These are phyloP conservation scores for Lachancea kluyveri DNA, from an alignment of 805 yeast species.

Conservation along the genomic window DNA sequence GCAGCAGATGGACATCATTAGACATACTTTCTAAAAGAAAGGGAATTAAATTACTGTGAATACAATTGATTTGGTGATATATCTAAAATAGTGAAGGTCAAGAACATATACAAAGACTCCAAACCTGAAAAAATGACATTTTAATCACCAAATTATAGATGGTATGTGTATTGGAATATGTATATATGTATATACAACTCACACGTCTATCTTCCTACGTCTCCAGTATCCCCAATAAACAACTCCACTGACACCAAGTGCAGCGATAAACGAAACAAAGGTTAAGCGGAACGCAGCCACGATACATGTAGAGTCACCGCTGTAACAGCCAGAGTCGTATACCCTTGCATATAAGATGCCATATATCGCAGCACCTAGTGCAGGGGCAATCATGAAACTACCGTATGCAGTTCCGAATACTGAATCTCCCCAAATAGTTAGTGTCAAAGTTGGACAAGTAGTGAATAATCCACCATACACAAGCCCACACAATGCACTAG, in stretches of 20 bases:
- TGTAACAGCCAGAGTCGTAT: conserved; percentile 40
- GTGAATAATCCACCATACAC: conserved; percentile 84
- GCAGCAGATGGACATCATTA: too few relatives aligned
- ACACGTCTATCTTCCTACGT: conserved; percentile 4
- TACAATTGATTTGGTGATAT: too few relatives aligned
- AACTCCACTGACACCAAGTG: conserved; percentile 1
- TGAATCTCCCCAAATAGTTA: conserved; percentile 82
- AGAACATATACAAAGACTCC: too few relatives aligned
- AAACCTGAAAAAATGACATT: too few relatives aligned
- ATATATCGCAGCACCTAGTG: conserved; percentile 64
- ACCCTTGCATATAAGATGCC: conserved; percentile 65
- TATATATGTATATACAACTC: too few relatives aligned
- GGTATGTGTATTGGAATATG: too few relatives aligned
- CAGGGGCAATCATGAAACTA: conserved; percentile 80
- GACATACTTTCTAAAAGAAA: too few relatives aligned
- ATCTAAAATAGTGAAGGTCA: too few relatives aligned
- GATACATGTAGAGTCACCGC: conserved; percentile 14
- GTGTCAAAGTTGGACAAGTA: conserved; percentile 75
- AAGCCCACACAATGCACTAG: conserved; percentile 55
- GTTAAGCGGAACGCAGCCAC: conserved; percentile 17
- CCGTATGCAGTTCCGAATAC: conserved; percentile 94
- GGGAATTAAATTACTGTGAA: too few relatives aligned
- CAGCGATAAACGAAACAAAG: conserved; percentile 9
- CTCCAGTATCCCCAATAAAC: conserved; percentile 5
- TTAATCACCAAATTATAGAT: too few relatives aligned